These are phyloP conservation scores for Saccharomyces hybrid DNA, from an alignment of 1,139 yeast species.

Conservation along the genomic window DNA sequence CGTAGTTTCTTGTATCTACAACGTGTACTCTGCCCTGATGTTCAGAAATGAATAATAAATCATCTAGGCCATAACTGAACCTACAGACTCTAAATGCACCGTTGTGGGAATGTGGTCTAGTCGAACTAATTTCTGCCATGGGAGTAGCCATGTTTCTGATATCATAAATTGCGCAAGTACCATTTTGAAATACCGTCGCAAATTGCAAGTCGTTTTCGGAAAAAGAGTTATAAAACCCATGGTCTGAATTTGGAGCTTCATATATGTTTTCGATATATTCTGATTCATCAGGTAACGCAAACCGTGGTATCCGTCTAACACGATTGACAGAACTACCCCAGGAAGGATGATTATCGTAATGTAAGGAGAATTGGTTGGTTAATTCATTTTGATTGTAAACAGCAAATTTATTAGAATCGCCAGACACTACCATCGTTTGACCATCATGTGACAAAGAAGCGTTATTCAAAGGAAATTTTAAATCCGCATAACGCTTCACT, in stretches of 20 bases:
- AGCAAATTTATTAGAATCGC: conserved; percentile 49
- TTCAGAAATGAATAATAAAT: conserved; percentile 67
- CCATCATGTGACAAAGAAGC: conserved; percentile 53
- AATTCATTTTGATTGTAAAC: conserved; percentile 39
- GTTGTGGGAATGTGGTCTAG: conserved; percentile 42
- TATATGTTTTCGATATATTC: conserved; percentile 32
- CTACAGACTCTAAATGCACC: conserved; percentile 49
- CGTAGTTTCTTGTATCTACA: conserved; percentile 63
- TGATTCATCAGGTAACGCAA: conserved; percentile 26
- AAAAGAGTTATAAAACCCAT: conserved; percentile 80
- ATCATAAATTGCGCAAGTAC: conserved; percentile 70
- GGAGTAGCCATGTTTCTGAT: conserved; percentile 51
- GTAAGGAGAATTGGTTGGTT: conserved; percentile 22
- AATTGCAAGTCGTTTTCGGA: conserved; percentile 64
- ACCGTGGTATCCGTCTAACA: conserved; percentile 21
- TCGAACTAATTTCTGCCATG: conserved; percentile 47
- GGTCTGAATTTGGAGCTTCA: conserved; percentile 51
- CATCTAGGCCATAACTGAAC: conserved; percentile 66
- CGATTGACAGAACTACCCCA: conserved; percentile 21
- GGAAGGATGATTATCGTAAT: conserved; percentile 23
- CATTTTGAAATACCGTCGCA: conserved; percentile 81
- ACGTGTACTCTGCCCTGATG: conserved; percentile 83
- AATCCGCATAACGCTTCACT: conserved; percentile 35
- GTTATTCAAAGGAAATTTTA: conserved; percentile 50
- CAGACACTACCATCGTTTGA: conserved; percentile 47